A percentile compares a stretch with the other conserved stretches of the same genome.
Evolutionary conservation across 306 rosid genomes (phyloP).

Genomic region (Geum urbanum): DNA sequence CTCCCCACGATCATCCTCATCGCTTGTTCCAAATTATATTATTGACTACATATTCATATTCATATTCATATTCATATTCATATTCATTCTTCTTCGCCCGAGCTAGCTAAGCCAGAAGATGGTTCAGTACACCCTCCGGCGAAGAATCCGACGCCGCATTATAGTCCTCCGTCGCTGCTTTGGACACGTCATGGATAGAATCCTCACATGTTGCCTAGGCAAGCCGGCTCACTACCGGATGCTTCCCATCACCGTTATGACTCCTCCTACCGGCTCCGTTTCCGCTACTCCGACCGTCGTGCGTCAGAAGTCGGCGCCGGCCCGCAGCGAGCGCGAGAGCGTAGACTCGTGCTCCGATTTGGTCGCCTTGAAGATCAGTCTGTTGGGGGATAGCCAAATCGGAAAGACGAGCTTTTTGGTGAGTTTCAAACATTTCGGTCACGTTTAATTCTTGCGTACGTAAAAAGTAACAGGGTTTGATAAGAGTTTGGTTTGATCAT

Average conservation of each 20-base stretch:
- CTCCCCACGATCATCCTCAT: conserved; percentile 9
- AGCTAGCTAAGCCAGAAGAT: neutral
- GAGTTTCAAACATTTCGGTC: neutral
- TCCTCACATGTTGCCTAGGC: conserved; percentile 45
- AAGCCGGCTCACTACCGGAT: conserved; percentile 45
- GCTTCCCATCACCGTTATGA: conserved; percentile 30
- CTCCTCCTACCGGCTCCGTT: conserved; percentile 11
- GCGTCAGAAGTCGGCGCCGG: neutral
- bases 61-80: neutral
- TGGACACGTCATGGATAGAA: conserved; percentile 43
- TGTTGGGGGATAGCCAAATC: conserved; percentile 74
- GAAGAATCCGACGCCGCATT: conserved; percentile 42
- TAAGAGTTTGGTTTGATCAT: neutral
- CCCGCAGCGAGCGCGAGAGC: neutral
- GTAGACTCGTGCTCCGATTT: conserved; percentile 49
- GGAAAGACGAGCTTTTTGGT: conserved; percentile 96
- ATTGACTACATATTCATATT: too few species aligned
- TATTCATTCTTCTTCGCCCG: neutral
- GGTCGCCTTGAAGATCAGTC: conserved; percentile 78
- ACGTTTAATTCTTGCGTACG: neutral
- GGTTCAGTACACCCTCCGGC: conserved; percentile 21
- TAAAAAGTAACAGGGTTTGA: neutral
- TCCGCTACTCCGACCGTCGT: neutral
- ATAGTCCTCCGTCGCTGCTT: conserved; percentile 57
- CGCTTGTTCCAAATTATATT: too few species aligned